Percentiles rank a stretch among this genome's conserved stretches.
These are phyloP conservation scores for Cephalotrichum gorgonifer DNA, from an alignment of 2,329 filamentous ascomycete species.

Conservation along the genomic window DNA sequence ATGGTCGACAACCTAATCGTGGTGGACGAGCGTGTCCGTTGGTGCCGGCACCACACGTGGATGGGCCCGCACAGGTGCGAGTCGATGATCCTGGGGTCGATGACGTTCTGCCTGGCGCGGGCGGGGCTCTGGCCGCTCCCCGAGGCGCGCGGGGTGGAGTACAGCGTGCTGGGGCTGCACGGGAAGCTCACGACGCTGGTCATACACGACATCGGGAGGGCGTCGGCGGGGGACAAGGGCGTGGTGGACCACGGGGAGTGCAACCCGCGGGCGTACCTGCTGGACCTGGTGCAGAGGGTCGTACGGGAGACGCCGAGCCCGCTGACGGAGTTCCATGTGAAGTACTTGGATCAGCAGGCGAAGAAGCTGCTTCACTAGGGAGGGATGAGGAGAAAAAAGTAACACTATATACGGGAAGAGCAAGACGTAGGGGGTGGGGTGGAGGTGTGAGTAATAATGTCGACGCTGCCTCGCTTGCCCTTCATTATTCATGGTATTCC, in stretches of 20 bases:
- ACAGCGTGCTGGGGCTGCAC: conserved; percentile 14
- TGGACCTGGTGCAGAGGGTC: conserved; percentile 11
- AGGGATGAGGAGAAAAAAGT: too few relatives aligned
- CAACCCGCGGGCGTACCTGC: conserved; percentile 12
- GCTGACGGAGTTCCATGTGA: conserved; percentile 1
- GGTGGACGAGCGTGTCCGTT: conserved; percentile 19
- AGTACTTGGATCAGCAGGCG: conserved; percentile 8
- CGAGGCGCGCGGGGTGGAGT: conserved; percentile 12
- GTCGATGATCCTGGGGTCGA: conserved; percentile 24
- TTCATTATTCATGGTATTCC: too few relatives aligned
- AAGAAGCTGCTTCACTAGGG: conserved; percentile 3
- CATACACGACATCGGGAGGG: conserved; percentile 17
- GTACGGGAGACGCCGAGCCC: conserved; percentile 11
- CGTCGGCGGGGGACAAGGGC: conserved; percentile 4
- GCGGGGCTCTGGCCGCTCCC: conserved; percentile 21
- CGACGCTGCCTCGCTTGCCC: too few relatives aligned
- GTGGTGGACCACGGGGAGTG: conserved; percentile 13
- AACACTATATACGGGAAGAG: too few relatives aligned
- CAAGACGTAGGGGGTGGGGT: too few relatives aligned
- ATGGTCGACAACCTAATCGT: conserved; percentile 15
- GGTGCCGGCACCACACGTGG: conserved; percentile 21
- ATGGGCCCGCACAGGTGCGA: conserved; percentile 24
- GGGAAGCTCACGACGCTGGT: conserved; percentile 14
- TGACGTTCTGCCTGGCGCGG: conserved; percentile 21
- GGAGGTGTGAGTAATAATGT: too few relatives aligned